Conservation (phyloP, 768 basidiomycete genomes). For the Goffeauzyma gilvescens region DNA sequence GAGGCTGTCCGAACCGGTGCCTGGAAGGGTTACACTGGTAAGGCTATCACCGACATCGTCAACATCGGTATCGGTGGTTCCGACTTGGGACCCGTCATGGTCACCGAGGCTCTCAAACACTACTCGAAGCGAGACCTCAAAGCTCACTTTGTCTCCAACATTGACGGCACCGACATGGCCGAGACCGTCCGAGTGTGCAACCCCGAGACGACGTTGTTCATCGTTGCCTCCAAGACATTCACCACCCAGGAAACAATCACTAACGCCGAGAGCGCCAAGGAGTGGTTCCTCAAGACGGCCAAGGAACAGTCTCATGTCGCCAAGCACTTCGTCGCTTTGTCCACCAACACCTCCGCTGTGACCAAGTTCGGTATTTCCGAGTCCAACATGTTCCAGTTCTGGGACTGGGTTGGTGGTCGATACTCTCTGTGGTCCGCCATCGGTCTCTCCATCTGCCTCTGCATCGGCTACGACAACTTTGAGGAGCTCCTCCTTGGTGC, state of each 20-base stretch:
- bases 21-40: slow-evolving; percentile 97
- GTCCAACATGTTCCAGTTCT: slow-evolving; percentile 98
- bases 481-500: slow-evolving; percentile 74
- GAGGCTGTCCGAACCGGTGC: slow-evolving; percentile 62
- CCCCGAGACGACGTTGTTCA: slow-evolving; percentile 85
- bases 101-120: slow-evolving; percentile 84
- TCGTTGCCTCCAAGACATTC: slow-evolving; percentile 97
- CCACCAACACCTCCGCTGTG: slow-evolving; percentile 86
- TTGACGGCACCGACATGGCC: slow-evolving; percentile 91
- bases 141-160: slow-evolving; percentile 83
- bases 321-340: slow-evolving; percentile 96
- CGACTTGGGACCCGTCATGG: slow-evolving; percentile 96
- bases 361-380: slow-evolving; percentile 77
- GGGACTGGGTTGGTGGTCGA: slow-evolving; percentile 99
- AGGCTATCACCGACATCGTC: slow-evolving; percentile 79
- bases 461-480: slow-evolving; percentile 87
- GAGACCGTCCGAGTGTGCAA: slow-evolving; percentile 65
- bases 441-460: slow-evolving; percentile 79
- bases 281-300: slow-evolving; percentile 77
- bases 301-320: slow-evolving; percentile 80
- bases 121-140: slow-evolving; percentile 78
- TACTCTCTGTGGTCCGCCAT: slow-evolving; percentile 98
- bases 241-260: slow-evolving; percentile 99
- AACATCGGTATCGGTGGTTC: slow-evolving; percentile 99
- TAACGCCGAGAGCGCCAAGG: slow-evolving; percentile 79